A percentile compares a stretch with the other conserved stretches of the same genome.
phyloP scores from a whole-genome alignment of 2,329 filamentous ascomycete genomes.

The Paecilomyces dactylethromorphus region DNA sequence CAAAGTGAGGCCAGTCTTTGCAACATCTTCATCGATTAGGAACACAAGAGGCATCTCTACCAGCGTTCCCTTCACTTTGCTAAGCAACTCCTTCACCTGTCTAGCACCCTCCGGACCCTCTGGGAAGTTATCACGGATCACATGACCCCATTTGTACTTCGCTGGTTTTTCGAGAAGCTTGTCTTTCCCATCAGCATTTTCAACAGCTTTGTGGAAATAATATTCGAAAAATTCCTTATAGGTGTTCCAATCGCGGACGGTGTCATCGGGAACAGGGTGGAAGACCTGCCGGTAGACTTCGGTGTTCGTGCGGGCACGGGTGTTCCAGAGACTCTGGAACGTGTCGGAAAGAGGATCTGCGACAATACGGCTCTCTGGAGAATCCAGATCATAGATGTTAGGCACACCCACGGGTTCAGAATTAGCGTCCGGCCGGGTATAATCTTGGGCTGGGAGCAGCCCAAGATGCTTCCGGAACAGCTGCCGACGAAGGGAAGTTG shows the following conservation, averaged over 20 bases:
- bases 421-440: slow-evolving; percentile 54
- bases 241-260: slow-evolving; percentile 52
- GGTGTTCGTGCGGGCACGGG: slow-evolving; percentile 52
- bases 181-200: slow-evolving; percentile 39
- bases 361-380: slow-evolving; percentile 44
- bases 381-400: slow-evolving; percentile 50
- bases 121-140: slow-evolving; percentile 69
- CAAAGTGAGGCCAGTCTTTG: slow-evolving; percentile 68
- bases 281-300: slow-evolving; percentile 56
- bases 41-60: slow-evolving; percentile 92
- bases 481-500: slow-evolving; percentile 70
- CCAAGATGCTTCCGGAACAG: slow-evolving; percentile 90
- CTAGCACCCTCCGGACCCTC: slow-evolving; percentile 56
- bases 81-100: slow-evolving; percentile 66
- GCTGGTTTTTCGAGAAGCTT: slow-evolving; percentile 32
- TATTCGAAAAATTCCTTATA: slow-evolving; percentile 59
- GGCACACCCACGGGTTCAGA: slow-evolving; percentile 52
- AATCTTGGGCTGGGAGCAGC: slow-evolving; percentile 65
- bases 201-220: slow-evolving; percentile 45
- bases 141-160: slow-evolving; percentile 77
- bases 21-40: slow-evolving; percentile 77
- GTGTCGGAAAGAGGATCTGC: slow-evolving; percentile 53
- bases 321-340: slow-evolving; percentile 52
- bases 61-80: slow-evolving; percentile 60
- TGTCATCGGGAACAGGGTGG: slow-evolving; percentile 56